These are phyloP conservation scores for Rheum nobile DNA, from an alignment of 148 eudicot species.

Conservation along the genomic window DNA sequence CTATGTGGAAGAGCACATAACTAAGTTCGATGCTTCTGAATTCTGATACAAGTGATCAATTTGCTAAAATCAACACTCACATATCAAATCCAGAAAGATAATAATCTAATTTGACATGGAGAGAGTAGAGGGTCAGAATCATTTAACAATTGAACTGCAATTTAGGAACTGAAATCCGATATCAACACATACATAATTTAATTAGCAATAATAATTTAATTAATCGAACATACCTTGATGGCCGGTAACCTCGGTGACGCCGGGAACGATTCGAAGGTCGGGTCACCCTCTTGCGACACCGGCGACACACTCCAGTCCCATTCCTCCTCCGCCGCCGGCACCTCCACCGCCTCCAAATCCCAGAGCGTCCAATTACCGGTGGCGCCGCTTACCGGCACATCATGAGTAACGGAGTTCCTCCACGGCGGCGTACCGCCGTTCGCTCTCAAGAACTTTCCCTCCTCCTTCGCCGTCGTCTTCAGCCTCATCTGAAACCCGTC, in stretches of 20 bases:
- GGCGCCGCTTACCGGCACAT: slow-evolving; percentile 27
- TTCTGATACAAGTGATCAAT: no score
- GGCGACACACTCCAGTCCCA: no score
- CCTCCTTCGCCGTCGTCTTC: slow-evolving; percentile 12
- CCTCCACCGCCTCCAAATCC: slow-evolving; percentile 47
- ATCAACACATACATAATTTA: no score
- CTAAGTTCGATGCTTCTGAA: no score
- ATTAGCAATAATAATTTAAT: not conserved
- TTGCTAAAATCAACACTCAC: no score
- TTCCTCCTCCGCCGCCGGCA: not conserved
- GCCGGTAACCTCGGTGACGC: not conserved
- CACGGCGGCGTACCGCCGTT: slow-evolving; percentile 83
- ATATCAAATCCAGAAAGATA: not conserved
- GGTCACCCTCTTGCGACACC: not conserved
- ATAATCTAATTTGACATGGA: no score
- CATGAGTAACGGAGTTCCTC: slow-evolving; percentile 68
- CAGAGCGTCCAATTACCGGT: slow-evolving; percentile 51
- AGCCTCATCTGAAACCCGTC: slow-evolving; percentile 58
- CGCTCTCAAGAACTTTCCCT: slow-evolving; percentile 48
- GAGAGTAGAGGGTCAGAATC: no score
- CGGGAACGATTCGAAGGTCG: not conserved
- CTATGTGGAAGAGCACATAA: no score
- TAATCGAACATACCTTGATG: not conserved
- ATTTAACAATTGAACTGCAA: no score
- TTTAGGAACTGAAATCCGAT: no score